These are phyloP conservation scores for Bryoglossum gracile DNA, from an alignment of 495 filamentous ascomycete species.

Conservation along the genomic window DNA sequence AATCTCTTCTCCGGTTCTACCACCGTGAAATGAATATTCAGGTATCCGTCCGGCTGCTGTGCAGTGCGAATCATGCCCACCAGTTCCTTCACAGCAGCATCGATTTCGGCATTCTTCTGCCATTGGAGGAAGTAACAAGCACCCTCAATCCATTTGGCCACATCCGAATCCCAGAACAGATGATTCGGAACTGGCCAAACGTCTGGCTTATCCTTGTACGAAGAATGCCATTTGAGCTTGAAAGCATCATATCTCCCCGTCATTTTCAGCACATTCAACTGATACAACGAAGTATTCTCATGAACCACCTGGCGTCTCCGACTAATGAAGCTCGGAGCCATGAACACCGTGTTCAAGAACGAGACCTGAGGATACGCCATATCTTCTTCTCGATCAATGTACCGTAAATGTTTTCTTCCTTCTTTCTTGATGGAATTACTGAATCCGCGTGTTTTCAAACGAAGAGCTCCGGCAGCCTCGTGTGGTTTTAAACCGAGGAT, in stretches of 20 bases:
- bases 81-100: conserved; percentile 45
- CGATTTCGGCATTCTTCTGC: conserved; percentile 38
- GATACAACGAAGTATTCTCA: conserved; percentile 24
- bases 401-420: neutral
- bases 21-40: conserved; percentile 53
- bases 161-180: conserved; percentile 54
- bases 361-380: conserved; percentile 31
- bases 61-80: conserved; percentile 47
- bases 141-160: conserved; percentile 55
- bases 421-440: neutral
- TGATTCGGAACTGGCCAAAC: conserved; percentile 47
- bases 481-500: neutral
- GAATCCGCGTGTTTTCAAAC: too few species aligned
- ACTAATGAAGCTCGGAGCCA: conserved; percentile 11
- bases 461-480: neutral
- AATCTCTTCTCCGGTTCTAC: conserved; percentile 45
- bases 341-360: conserved; percentile 29
- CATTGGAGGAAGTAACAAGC: conserved; percentile 49
- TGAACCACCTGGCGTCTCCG: conserved; percentile 10
- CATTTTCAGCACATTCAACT: conserved; percentile 43
- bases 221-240: conserved; percentile 42
- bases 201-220: conserved; percentile 39
- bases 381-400: neutral
- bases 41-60: conserved; percentile 50
- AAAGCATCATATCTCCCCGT: conserved; percentile 52